phyloP scores from a whole-genome alignment of 2,329 filamentous ascomycete genomes.

The Fusarium albosuccineum region DNA sequence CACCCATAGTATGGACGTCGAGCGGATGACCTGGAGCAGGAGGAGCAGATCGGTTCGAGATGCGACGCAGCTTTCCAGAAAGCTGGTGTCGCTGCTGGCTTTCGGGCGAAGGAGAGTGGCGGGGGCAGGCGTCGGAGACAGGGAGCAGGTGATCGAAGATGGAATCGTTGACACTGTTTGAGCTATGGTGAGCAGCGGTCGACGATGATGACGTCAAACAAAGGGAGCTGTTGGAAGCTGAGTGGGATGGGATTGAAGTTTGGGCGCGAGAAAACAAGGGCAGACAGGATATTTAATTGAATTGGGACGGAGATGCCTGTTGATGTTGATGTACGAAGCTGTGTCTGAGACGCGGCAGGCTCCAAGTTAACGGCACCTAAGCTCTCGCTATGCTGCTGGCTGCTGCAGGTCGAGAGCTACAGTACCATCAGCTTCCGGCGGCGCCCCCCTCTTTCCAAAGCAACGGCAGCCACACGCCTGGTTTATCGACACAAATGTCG shows the following conservation, averaged over 20 bases:
- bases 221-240: neutral
- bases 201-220: constrained; percentile 24
- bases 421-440: constrained; percentile 27
- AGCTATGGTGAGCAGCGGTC: constrained; percentile 39
- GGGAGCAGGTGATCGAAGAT: constrained; percentile 43
- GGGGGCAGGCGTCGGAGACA: constrained; percentile 42
- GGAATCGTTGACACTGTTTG: constrained; percentile 35
- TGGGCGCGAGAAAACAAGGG: constrained; percentile 5
- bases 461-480: neutral
- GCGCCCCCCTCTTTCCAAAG: neutral
- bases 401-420: constrained; percentile 29
- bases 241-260: neutral
- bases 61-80: constrained; percentile 46
- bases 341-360: constrained; percentile 31
- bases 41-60: constrained; percentile 55
- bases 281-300: constrained; percentile 9
- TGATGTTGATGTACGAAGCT: constrained; percentile 15
- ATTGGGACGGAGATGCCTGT: constrained; percentile 14
- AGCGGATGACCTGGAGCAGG: constrained; percentile 48
- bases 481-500: constrained; percentile 17
- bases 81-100: constrained; percentile 33
- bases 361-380: constrained; percentile 22
- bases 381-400: constrained; percentile 14
- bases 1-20: constrained; percentile 62
- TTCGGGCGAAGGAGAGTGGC: constrained; percentile 41